Percentiles rank a stretch among this genome's conserved stretches.
Conservation (phyloP, 192 early-diverging fungal genomes). For the Mycoemilia scoparia region DNA sequence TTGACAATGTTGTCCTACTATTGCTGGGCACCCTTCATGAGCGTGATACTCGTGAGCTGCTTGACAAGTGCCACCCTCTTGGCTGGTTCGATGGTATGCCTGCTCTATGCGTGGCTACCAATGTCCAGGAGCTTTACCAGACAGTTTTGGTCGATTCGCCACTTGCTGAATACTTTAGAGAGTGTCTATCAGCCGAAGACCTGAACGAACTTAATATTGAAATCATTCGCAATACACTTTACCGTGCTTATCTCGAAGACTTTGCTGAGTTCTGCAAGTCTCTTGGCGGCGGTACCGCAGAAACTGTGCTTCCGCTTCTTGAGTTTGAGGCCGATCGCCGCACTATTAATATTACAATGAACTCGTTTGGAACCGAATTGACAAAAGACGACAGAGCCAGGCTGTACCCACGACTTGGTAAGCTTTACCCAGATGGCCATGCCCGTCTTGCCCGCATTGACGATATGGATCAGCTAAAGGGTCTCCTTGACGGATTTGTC, state of each 20-base stretch:
- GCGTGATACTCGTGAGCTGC: constrained; percentile 89
- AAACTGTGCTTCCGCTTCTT: constrained; percentile 86
- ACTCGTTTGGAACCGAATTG: constrained; percentile 95
- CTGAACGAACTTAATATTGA: constrained; percentile 99
- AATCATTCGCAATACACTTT: constrained; percentile 96
- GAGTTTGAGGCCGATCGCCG: constrained; percentile 97
- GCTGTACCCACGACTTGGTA: constrained; percentile 81
- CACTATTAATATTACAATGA: constrained; percentile 97
- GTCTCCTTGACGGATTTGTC: constrained; percentile 59
- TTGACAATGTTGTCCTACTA: constrained; percentile 95
- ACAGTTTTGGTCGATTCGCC: constrained; percentile 96
- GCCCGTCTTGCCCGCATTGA: constrained; percentile 66
- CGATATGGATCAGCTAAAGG: constrained; percentile 88
- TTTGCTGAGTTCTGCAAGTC: constrained; percentile 77
- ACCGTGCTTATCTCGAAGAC: constrained; percentile 98
- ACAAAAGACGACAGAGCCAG: constrained; percentile 90
- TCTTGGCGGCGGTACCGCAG: constrained; percentile 67
- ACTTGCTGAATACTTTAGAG: constrained; percentile 92
- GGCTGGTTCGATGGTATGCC: constrained; percentile 97
- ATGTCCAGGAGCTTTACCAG: constrained; percentile 83
- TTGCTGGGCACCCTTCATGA: constrained; percentile 97
- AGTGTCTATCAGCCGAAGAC: constrained; percentile 91
- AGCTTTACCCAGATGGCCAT: constrained; percentile 84
- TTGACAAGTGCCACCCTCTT: constrained; percentile 94
- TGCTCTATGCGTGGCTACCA: constrained; percentile 93